Conservation (phyloP, 805 yeast genomes). For the Candida insectalens region DNA sequence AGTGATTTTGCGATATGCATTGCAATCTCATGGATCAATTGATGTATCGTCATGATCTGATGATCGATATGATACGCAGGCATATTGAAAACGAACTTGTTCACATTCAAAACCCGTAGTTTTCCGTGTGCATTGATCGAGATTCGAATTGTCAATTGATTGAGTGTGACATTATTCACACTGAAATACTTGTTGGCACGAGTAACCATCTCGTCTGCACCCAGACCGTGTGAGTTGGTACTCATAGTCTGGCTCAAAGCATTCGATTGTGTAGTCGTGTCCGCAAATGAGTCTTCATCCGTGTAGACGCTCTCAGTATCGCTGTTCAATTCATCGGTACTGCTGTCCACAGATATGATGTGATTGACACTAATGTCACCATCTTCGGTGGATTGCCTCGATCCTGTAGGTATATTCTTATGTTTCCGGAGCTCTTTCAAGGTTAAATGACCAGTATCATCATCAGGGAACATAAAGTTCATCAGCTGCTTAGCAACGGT, state of each 20-base stretch:
- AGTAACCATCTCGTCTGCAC: conserved; percentile 49
- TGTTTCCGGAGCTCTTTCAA: neutral
- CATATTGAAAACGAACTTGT: conserved; percentile 54
- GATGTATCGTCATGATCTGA: conserved; percentile 65
- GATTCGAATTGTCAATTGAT: conserved; percentile 45
- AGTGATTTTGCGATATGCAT: conserved; percentile 52
- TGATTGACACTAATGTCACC: neutral
- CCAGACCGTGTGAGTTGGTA: conserved; percentile 3
- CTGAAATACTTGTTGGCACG: conserved; percentile 70
- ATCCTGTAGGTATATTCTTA: too few species aligned
- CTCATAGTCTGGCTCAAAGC: neutral
- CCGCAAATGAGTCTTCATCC: neutral
- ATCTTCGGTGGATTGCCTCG: neutral
- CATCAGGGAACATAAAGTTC: conserved; percentile 58
- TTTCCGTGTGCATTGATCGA: conserved; percentile 73
- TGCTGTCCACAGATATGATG: neutral
- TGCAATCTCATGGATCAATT: conserved; percentile 51
- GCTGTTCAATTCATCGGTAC: neutral
- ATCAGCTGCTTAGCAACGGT: conserved; percentile 52
- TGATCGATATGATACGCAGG: conserved; percentile 53
- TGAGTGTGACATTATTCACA: conserved; percentile 46
- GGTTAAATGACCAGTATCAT: neutral
- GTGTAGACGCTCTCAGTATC: neutral
- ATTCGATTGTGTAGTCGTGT: neutral
- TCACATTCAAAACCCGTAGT: conserved; percentile 64